A percentile compares a stretch with the other conserved stretches of the same genome.
Evolutionary conservation across 768 basidiomycete genomes (phyloP).

Genomic region (Hydnomerulius pinastri): DNA sequence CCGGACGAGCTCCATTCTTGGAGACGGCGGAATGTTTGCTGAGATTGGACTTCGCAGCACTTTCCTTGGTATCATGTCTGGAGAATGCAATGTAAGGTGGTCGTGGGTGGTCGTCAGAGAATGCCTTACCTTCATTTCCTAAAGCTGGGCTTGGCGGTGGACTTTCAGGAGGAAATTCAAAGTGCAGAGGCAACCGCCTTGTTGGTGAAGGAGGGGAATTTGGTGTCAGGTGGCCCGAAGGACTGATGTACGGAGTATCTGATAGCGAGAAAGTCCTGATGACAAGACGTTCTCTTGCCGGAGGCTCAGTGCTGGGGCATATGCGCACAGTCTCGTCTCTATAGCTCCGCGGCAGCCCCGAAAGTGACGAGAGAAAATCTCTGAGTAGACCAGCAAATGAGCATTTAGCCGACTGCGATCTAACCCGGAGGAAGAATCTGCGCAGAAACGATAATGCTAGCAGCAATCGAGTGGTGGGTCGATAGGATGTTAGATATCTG

Average conservation of each 20-base stretch:
- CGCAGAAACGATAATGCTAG: slow-evolving; percentile 6
- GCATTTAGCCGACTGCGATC: not conserved
- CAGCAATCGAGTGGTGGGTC: slow-evolving; percentile 1
- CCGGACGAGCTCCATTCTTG: slow-evolving; percentile 3
- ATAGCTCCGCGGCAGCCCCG: not conserved
- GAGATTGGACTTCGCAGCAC: slow-evolving; percentile 5
- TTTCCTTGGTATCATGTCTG: slow-evolving; percentile 6
- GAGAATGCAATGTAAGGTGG: not conserved
- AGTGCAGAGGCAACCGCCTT: slow-evolving; percentile 1
- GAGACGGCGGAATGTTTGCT: not conserved
- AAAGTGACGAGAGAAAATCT: not conserved
- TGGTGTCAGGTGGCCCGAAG: slow-evolving; percentile 5
- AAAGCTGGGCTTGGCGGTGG: not conserved
- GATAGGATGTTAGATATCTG: not conserved
- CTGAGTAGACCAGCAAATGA: not conserved
- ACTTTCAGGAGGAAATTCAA: slow-evolving; percentile 2
- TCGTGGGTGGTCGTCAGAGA: not conserved
- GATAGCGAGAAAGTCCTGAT: slow-evolving; percentile 5
- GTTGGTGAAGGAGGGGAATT: slow-evolving; percentile 7
- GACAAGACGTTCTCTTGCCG: slow-evolving; percentile 3
- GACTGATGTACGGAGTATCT: slow-evolving; percentile 6
- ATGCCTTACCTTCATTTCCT: slow-evolving; percentile 5
- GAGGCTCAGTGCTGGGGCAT: slow-evolving; percentile 3
- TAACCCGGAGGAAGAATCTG: not conserved
- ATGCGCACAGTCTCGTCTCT: not conserved